Percentiles rank a stretch among this genome's conserved stretches.
Conservation (phyloP, 2,329 filamentous ascomycete genomes). For the Fusarium sp. region DNA sequence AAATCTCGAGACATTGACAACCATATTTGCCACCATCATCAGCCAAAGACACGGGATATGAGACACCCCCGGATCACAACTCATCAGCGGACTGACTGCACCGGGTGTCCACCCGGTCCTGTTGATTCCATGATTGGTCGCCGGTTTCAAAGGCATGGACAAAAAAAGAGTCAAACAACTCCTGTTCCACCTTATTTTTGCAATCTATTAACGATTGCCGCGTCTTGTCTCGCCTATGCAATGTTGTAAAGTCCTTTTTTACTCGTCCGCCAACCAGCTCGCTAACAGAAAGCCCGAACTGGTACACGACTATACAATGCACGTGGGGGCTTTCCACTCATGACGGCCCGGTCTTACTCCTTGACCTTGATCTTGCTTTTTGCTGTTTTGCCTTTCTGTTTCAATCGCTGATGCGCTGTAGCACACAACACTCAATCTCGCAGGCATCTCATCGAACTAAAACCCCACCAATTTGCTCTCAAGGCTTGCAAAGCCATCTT, state of each 20-base stretch:
- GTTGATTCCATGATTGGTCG: slow-evolving; percentile 21
- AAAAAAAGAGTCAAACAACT: slow-evolving; percentile 34
- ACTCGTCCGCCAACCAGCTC: slow-evolving; percentile 14
- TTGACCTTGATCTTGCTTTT: not conserved
- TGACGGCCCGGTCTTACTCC: not conserved
- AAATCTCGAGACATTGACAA: slow-evolving; percentile 19
- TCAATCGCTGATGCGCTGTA: not conserved
- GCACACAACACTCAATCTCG: slow-evolving; percentile 8
- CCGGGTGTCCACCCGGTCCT: slow-evolving; percentile 40
- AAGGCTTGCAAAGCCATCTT: not conserved
- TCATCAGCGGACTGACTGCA: slow-evolving; percentile 34
- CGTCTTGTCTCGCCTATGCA: slow-evolving; percentile 9
- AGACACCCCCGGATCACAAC: slow-evolving; percentile 24
- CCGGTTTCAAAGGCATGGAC: slow-evolving; percentile 15
- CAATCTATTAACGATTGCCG: slow-evolving; percentile 28
- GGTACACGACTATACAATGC: not conserved
- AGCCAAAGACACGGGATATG: not conserved
- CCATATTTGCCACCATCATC: not conserved
- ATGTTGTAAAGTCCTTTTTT: slow-evolving; percentile 11
- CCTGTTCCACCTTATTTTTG: slow-evolving; percentile 22
- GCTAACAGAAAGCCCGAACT: not conserved
- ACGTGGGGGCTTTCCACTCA: not conserved
- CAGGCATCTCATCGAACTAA: not conserved
- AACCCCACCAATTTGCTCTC: not conserved
- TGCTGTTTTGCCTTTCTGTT: too few species aligned